Percentiles rank a stretch among this genome's conserved stretches.
Conservation (phyloP, 768 basidiomycete genomes). For the Gelatoporia subvermispora region DNA sequence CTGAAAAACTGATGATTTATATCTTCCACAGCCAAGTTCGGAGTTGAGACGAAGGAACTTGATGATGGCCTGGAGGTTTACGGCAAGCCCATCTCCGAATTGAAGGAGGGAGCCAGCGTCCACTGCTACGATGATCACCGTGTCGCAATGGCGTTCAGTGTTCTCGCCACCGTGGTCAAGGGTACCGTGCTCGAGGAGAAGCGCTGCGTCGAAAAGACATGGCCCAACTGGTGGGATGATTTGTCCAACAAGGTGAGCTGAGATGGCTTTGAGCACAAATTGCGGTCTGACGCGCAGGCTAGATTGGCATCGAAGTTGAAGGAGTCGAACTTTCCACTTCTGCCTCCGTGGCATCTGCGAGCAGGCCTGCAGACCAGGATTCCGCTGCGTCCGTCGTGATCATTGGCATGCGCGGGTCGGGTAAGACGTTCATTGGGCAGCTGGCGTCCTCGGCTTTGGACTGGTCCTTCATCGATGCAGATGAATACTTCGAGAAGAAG, state of each 20-base stretch:
- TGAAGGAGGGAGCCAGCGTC: conserved; percentile 70
- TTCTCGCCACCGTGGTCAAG: conserved; percentile 68
- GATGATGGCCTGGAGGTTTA: conserved; percentile 91
- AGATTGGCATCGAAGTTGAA: conserved; percentile 87
- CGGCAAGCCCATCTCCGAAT: conserved; percentile 60
- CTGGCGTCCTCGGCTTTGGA: conserved; percentile 70
- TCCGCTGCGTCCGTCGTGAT: conserved; percentile 62
- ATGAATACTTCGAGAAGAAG: conserved; percentile 66
- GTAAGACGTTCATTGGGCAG: conserved; percentile 85
- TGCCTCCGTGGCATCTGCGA: conserved; percentile 39
- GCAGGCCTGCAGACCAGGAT: conserved; percentile 27
- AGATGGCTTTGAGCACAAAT: not conserved
- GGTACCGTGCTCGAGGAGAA: conserved; percentile 91
- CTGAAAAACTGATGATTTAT: not conserved
- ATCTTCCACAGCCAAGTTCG: conserved; percentile 73
- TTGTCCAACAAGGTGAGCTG: conserved; percentile 82
- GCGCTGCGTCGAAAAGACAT: conserved; percentile 98
- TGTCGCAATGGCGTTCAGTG: conserved; percentile 97
- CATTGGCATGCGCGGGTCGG: conserved; percentile 95
- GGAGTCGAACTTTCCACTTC: conserved; percentile 68
- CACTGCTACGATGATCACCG: conserved; percentile 99
- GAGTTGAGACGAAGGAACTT: conserved; percentile 86
- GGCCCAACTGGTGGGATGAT: conserved; percentile 99
- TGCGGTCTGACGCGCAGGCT: conserved; percentile 5
- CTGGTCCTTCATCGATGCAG: conserved; percentile 82